A percentile compares a stretch with the other conserved stretches of the same genome.
Evolutionary conservation across 2,329 filamentous ascomycete genomes (phyloP).

Genomic region (Dendrostoma leiphaemia): DNA sequence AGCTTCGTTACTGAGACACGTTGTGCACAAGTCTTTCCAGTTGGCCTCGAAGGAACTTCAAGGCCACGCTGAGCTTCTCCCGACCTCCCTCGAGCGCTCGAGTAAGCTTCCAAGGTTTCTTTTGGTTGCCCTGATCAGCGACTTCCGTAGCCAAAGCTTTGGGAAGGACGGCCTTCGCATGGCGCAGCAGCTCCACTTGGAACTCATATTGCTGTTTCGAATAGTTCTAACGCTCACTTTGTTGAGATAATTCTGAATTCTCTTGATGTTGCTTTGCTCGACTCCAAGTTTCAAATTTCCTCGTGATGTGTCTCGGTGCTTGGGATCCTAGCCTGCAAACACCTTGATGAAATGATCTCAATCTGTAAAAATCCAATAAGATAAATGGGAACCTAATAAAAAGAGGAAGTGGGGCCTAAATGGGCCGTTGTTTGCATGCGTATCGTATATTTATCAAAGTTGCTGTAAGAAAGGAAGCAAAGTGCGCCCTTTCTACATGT

Average conservation of each 20-base stretch:
- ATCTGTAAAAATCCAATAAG: background rate
- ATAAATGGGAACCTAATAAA: too few species aligned
- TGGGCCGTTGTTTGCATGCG: too few species aligned
- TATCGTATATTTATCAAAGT: too few species aligned
- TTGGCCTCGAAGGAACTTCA: background rate
- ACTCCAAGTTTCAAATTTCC: too few species aligned
- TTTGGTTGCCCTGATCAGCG: background rate
- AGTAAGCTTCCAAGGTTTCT: background rate
- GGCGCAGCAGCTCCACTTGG: background rate
- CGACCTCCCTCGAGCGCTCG: background rate
- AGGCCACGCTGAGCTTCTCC: too few species aligned
- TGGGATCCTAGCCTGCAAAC: background rate
- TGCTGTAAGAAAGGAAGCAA: too few species aligned
- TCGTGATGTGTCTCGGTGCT: background rate
- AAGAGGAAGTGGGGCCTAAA: too few species aligned
- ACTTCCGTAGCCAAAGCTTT: background rate
- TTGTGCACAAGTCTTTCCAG: background rate
- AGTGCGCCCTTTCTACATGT: too few species aligned
- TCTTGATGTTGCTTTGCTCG: background rate
- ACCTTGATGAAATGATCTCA: background rate
- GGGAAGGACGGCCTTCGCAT: background rate
- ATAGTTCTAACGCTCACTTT: too few species aligned
- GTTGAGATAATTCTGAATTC: too few species aligned
- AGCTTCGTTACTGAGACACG: background rate
- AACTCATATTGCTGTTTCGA: too few species aligned